Evolutionary conservation across 495 filamentous ascomycete species (phyloP).

Genomic region (Neurospora sp.): DNA sequence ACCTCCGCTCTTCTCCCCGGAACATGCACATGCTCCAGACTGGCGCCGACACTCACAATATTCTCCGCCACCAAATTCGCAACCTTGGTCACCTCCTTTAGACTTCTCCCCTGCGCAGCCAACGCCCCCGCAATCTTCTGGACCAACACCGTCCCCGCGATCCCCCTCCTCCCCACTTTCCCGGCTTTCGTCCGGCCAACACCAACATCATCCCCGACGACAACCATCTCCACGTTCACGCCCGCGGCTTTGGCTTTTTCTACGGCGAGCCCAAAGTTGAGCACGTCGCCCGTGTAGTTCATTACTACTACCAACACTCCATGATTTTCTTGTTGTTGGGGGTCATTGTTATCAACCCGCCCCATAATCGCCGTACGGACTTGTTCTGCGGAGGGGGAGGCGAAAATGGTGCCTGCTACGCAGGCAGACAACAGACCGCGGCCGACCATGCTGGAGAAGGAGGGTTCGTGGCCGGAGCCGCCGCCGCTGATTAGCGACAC

Average conservation of each 20-base stretch:
- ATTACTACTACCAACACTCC: slow-evolving; percentile 52
- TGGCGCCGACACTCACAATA: slow-evolving; percentile 76
- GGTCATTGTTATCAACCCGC: slow-evolving; percentile 50
- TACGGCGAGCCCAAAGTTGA: slow-evolving; percentile 91
- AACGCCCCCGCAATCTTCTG: slow-evolving; percentile 83
- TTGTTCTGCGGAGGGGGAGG: slow-evolving; percentile 78
- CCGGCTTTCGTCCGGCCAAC: slow-evolving; percentile 75
- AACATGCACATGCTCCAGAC: slow-evolving; percentile 83
- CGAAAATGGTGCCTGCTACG: slow-evolving; percentile 90
- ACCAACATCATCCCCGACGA: slow-evolving; percentile 92
- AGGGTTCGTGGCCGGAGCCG: slow-evolving; percentile 87
- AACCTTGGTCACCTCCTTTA: slow-evolving; percentile 59
- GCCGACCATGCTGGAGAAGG: slow-evolving; percentile 62
- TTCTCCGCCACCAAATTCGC: slow-evolving; percentile 66
- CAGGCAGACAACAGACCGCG: slow-evolving; percentile 71
- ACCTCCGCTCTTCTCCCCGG: slow-evolving; percentile 54
- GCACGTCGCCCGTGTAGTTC: slow-evolving; percentile 73
- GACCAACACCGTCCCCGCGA: slow-evolving; percentile 83
- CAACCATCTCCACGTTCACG: slow-evolving; percentile 77
- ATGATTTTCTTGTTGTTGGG: too few species aligned
- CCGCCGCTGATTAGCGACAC: slow-evolving; percentile 85
- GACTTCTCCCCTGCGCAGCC: slow-evolving; percentile 56
- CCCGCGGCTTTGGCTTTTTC: slow-evolving; percentile 85
- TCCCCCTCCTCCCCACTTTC: slow-evolving; percentile 85
- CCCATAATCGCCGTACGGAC: slow-evolving; percentile 66